These are phyloP conservation scores for Clavariopsis aquatica DNA, from an alignment of 495 filamentous ascomycete genomes.

Conservation along the genomic window DNA sequence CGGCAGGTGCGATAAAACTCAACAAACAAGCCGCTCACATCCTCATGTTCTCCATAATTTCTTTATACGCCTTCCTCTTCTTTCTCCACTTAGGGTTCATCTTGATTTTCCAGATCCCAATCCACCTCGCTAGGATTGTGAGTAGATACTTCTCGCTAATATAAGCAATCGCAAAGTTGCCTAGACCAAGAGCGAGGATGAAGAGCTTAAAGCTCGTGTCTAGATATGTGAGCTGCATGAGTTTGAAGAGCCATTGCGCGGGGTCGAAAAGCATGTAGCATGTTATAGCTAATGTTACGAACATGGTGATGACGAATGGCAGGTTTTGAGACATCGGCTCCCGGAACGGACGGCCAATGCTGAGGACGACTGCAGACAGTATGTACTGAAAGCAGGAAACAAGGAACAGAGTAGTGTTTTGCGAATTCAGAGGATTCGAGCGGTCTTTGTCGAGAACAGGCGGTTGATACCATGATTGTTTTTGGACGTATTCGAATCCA, in stretches of 20 bases:
- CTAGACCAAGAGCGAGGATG: slow-evolving; percentile 65
- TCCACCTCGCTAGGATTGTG: slow-evolving; percentile 63
- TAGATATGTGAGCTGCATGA: slow-evolving; percentile 87
- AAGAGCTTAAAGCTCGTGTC: slow-evolving; percentile 69
- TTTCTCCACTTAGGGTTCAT: slow-evolving; percentile 63
- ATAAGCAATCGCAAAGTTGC: slow-evolving; percentile 68
- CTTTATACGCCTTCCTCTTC: slow-evolving; percentile 84
- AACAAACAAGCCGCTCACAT: slow-evolving; percentile 10
- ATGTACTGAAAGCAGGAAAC: slow-evolving; percentile 94
- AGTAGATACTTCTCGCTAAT: slow-evolving; percentile 70
- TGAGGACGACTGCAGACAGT: slow-evolving; percentile 81
- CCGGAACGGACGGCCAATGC: slow-evolving; percentile 84
- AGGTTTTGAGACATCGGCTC: slow-evolving; percentile 77
- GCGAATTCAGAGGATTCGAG: slow-evolving; percentile 82
- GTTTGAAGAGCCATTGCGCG: slow-evolving; percentile 60
- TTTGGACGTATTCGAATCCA: slow-evolving; percentile 68
- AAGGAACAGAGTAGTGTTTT: slow-evolving; percentile 88
- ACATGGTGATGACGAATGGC: slow-evolving; percentile 79
- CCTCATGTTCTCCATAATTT: slow-evolving; percentile 72
- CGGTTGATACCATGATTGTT: slow-evolving; percentile 83
- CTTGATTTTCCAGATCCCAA: slow-evolving; percentile 60
- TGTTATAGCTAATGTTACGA: slow-evolving; percentile 63
- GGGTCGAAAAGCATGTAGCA: slow-evolving; percentile 78
- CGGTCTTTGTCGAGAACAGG: slow-evolving; percentile 72
- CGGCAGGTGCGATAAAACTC: no score